A percentile compares a stretch with the other conserved stretches of the same genome.
phyloP scores from a whole-genome alignment of 768 basidiomycete genomes.

The Hygrophorus pudorinus region DNA sequence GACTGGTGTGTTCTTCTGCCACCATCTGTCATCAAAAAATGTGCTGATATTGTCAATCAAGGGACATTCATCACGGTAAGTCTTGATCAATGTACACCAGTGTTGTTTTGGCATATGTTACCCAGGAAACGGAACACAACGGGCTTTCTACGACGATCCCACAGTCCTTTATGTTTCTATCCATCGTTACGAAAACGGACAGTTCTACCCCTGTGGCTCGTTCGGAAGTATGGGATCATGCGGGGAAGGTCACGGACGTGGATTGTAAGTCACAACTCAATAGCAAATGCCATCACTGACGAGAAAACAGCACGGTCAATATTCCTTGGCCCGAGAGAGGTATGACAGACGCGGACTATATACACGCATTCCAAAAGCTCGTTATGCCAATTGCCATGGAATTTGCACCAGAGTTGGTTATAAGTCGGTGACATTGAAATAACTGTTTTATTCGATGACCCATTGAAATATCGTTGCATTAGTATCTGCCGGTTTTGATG shows the following conservation, averaged over 20 bases:
- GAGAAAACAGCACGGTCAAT: conserved; percentile 70
- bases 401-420: conserved; percentile 91
- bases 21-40: background rate
- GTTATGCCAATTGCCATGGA: conserved; percentile 97
- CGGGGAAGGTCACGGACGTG: conserved; percentile 75
- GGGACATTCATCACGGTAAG: conserved; percentile 94
- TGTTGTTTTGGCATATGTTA: conserved; percentile 3
- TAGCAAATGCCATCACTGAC: conserved; percentile 8
- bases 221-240: conserved; percentile 83
- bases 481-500: conserved; percentile 99
- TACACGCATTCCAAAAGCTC: conserved; percentile 91
- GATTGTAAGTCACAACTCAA: conserved; percentile 52
- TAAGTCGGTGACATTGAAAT: conserved; percentile 49
- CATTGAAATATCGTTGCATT: background rate
- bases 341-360: conserved; percentile 93
- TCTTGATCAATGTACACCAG: background rate
- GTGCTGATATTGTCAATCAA: conserved; percentile 21
- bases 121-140: conserved; percentile 92
- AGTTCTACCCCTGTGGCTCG: conserved; percentile 87
- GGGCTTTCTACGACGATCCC: conserved; percentile 90
- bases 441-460: background rate
- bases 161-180: conserved; percentile 88
- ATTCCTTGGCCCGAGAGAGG: conserved; percentile 86
- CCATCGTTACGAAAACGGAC: conserved; percentile 88
- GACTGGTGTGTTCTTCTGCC: conserved; percentile 66